Conservation (phyloP, 305 asterid genomes). For the Fraxinus albicans region DNA sequence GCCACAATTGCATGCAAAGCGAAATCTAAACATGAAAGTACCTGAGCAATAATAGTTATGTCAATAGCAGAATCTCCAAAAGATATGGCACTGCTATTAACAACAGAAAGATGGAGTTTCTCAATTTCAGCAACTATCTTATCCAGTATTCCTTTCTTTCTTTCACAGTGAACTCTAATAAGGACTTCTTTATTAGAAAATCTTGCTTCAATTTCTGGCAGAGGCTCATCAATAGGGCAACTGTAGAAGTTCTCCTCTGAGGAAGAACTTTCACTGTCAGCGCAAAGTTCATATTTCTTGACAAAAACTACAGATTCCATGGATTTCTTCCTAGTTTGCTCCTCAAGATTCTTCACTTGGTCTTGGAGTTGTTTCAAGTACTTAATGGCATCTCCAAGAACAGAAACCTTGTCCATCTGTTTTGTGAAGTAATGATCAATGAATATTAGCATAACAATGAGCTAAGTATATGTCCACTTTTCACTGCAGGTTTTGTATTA, state of each 20-base stretch:
- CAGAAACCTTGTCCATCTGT: slow-evolving; percentile 68
- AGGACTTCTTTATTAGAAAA: slow-evolving; percentile 40
- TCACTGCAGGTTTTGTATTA: neutral
- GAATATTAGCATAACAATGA: neutral
- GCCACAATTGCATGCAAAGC: neutral
- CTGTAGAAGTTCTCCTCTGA: slow-evolving; percentile 28
- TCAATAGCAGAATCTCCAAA: slow-evolving; percentile 59
- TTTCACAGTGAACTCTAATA: slow-evolving; percentile 57
- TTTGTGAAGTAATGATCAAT: neutral
- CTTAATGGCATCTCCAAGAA: slow-evolving; percentile 61
- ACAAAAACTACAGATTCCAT: slow-evolving; percentile 41
- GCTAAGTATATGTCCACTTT: neutral
- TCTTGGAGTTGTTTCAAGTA: slow-evolving; percentile 61
- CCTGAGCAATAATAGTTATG: slow-evolving; percentile 64
- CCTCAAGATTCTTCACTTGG: slow-evolving; percentile 47
- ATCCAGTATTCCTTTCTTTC: slow-evolving; percentile 46
- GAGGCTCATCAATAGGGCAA: slow-evolving; percentile 24
- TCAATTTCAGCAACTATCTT: slow-evolving; percentile 46
- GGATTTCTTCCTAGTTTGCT: slow-evolving; percentile 35
- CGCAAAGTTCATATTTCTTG: slow-evolving; percentile 32
- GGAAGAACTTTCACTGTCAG: slow-evolving; percentile 33
- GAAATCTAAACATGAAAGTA: slow-evolving; percentile 7
- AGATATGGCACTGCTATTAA: slow-evolving; percentile 41
- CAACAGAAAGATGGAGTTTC: slow-evolving; percentile 47
- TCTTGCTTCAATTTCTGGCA: slow-evolving; percentile 63